A percentile compares a stretch with the other conserved stretches of the same genome.
Conservation (phyloP, 2,329 filamentous ascomycete species). For the Sporothrix luriei region DNA sequence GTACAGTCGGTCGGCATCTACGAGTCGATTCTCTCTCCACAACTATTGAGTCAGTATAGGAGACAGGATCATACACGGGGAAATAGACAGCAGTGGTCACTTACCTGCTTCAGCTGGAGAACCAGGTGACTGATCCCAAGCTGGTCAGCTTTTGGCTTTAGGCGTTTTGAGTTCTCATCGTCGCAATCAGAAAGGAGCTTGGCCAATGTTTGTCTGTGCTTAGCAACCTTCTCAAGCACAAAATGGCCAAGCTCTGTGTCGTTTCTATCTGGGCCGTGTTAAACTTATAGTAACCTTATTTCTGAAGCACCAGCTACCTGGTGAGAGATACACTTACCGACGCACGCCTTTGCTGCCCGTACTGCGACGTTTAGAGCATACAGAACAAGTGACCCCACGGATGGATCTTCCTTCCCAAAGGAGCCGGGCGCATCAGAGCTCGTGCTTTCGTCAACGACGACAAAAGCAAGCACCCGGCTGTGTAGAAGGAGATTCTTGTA, state of each 20-base stretch:
- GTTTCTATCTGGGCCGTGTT: conserved; percentile 47
- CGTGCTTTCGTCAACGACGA: conserved; percentile 58
- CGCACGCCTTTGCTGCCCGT: conserved; percentile 52
- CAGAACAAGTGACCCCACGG: background rate
- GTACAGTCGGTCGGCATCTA: conserved; percentile 80
- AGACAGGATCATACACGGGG: background rate
- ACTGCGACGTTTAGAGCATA: conserved; percentile 29
- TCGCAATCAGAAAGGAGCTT: conserved; percentile 36
- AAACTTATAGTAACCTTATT: conserved; percentile 32
- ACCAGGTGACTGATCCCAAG: conserved; percentile 66
- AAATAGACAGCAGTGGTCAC: conserved; percentile 34
- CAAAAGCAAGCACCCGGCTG: conserved; percentile 62
- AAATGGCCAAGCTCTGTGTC: conserved; percentile 62
- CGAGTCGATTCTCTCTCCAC: conserved; percentile 71
- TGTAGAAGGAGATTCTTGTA: conserved; percentile 44
- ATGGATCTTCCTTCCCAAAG: background rate
- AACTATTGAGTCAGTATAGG: conserved; percentile 48
- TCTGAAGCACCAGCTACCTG: background rate
- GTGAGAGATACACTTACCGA: conserved; percentile 50
- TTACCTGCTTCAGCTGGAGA: conserved; percentile 67
- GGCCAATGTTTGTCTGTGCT: conserved; percentile 48
- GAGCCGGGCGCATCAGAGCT: background rate
- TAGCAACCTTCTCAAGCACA: conserved; percentile 65
- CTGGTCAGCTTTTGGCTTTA: conserved; percentile 38
- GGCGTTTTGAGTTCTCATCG: conserved; percentile 36